Percentiles rank a stretch among this genome's conserved stretches.
phyloP scores from a whole-genome alignment of 306 rosid species.

The Rubus parviflorus region DNA sequence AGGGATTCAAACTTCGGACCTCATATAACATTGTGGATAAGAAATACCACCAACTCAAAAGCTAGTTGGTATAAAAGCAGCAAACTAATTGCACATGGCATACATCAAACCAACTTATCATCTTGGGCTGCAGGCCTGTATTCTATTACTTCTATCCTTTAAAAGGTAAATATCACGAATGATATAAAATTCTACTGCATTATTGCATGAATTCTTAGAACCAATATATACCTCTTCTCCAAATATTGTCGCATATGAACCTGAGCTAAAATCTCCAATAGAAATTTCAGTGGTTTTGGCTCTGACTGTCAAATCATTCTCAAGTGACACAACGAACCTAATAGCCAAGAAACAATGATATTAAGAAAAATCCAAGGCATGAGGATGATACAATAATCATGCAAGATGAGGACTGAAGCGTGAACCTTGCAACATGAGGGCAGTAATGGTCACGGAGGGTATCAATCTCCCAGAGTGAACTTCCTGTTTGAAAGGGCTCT shows the following conservation, averaged over 20 bases:
- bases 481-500: constrained; percentile 55
- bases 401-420: constrained; percentile 15
- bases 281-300: constrained; percentile 73
- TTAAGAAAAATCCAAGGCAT: neutral
- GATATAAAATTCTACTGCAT: neutral
- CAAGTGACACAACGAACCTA: constrained; percentile 84
- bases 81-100: neutral
- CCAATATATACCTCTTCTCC: constrained; percentile 72
- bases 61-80: neutral
- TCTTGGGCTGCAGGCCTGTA: neutral
- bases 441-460: constrained; percentile 79
- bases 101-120: neutral
- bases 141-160: neutral
- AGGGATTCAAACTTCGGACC: neutral
- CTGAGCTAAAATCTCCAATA: constrained; percentile 70
- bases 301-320: constrained; percentile 87
- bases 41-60: neutral
- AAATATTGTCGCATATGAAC: constrained; percentile 84
- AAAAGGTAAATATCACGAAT: no score
- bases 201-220: neutral
- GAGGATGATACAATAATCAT: neutral
- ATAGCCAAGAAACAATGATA: constrained; percentile 24
- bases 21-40: neutral
- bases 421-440: constrained; percentile 86
- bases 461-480: constrained; percentile 97